Evolutionary conservation across 495 filamentous ascomycete species (phyloP), one percentile per base, ranked within the genome.

Genomic region (Xylaria curta): DNA sequence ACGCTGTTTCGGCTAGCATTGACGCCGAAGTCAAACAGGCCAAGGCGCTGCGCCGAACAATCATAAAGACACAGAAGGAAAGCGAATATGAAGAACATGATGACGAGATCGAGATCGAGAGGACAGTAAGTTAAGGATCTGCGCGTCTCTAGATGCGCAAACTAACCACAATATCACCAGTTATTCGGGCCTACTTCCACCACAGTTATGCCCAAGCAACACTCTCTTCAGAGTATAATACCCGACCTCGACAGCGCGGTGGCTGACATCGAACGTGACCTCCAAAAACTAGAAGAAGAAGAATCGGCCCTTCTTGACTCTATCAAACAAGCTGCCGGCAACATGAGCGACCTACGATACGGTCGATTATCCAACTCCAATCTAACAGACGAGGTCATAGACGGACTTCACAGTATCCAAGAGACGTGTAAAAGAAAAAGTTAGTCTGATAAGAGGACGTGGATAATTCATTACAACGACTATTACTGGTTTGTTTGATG

Each of bases 281-380:
- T 93, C 70, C 79, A 82, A 63, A 82, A 77, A 33, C 80, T 93
- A 36, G 91, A 94, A 73, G 77, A 85, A 64, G 90, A 95, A 71
- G 89, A 92, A 44, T 83, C 87, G 0, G 71, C 73, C 3, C 81
- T 94, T 15, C 78, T 94, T 38, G 83, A 85, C 12, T 85, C 90
- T 46, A 86, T 94, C 56, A 85, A 85, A 69, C 82, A 85, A 42
- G 90, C 87, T 0, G 87, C 94, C 42, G 90, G 90, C 36, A 88
- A 89, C 58, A 79, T 97, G 82, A 95, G 93, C 76, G 93, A 96
- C 77, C 85, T 97, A 36, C 90, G 92, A 56, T 96, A 95, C 75
- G 93, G 94, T 46, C 91, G 90, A 66, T 86, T 94, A 72, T 84
- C 87, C 70, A 92, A 90, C 70, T 80, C 84, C 42, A 84, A 88